Conservation (phyloP, 352 stramenopile species). For the Globisporangium nunn region DNA sequence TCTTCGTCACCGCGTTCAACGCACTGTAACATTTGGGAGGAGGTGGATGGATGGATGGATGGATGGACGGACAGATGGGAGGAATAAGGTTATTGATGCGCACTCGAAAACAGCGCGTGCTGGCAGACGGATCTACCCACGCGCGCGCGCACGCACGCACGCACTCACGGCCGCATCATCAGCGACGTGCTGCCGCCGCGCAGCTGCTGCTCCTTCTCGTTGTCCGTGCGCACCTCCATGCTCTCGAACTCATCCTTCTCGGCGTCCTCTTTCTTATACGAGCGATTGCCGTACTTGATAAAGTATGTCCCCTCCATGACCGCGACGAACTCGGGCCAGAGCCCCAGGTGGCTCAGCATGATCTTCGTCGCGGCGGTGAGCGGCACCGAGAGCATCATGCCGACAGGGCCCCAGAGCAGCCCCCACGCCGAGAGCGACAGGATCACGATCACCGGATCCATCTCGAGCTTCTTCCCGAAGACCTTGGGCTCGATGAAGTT, state of each 20-base stretch:
- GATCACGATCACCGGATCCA: constrained; percentile 83
- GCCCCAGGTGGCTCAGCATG: constrained; percentile 79
- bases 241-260: constrained; percentile 58
- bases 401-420: constrained; percentile 78
- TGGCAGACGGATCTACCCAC: too few species aligned
- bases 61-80: background rate
- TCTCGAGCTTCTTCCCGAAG: constrained; percentile 82
- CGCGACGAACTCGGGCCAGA: constrained; percentile 84
- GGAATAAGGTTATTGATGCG: constrained; percentile 1
- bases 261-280: constrained; percentile 75
- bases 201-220: constrained; percentile 20
- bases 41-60: too few species aligned
- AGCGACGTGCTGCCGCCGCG: constrained; percentile 6
- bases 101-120: background rate
- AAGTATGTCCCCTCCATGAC: constrained; percentile 87
- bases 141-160: too few species aligned
- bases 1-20: background rate
- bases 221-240: constrained; percentile 69
- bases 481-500: constrained; percentile 88
- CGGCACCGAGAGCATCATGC: constrained; percentile 87
- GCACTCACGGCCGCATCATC: constrained; percentile 24
- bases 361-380: constrained; percentile 84
- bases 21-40: background rate
- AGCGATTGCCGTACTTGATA: constrained; percentile 56
- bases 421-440: constrained; percentile 84